Base-by-base conservation (phyloP, 2,329 filamentous ascomycete species). In the Cryphonectria nitschkei region DNA sequence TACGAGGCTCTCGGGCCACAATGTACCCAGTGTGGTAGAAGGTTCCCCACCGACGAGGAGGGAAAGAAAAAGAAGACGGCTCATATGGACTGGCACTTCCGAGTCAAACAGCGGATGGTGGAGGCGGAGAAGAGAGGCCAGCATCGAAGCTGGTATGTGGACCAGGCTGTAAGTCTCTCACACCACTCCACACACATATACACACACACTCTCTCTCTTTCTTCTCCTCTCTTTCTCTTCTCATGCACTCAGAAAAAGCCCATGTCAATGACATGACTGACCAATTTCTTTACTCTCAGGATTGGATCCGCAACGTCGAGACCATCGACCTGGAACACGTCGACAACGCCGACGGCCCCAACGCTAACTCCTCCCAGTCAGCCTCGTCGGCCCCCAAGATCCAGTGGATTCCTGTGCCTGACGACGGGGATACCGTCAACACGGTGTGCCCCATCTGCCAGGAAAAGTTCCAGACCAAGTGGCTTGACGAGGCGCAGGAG, bases 61-160 rank as follows among this genome's bases (percentile, higher is more conserved):
- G 95, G 95, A 16, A 92, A 90, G 76, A 90, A 91, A 78, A 93
- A 92, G 84, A 98, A 98, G 83, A 93, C 91, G 34, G 90, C 92
- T 3, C 96, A 99, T 79, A 91, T 99, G 85, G 96, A 99, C 81
- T 99, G 96, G 96, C 96, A 99, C 81, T 99, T 99, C 83, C 91
- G 92, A 70, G 95, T 95, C 34, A 95, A 98, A 77, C 92, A 95
- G 77, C 91, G 94, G 62, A 93, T 97, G 81, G 90, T 90, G 2
- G 95, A 98, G 75, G 91, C 93, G 19, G 90, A 93, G 77, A 95
- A 93, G 79, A 89, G 93, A 73, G 94, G 93, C 43, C 93, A 97
- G 76, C 95, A 97, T 78, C 91, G 96, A 46, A 97, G 94, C 80
- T 98, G 94, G 94, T 98, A 97, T 79, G 90, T 97, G 65, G 93